Conservation (phyloP, 805 yeast species). For the Ogataea henricii region DNA sequence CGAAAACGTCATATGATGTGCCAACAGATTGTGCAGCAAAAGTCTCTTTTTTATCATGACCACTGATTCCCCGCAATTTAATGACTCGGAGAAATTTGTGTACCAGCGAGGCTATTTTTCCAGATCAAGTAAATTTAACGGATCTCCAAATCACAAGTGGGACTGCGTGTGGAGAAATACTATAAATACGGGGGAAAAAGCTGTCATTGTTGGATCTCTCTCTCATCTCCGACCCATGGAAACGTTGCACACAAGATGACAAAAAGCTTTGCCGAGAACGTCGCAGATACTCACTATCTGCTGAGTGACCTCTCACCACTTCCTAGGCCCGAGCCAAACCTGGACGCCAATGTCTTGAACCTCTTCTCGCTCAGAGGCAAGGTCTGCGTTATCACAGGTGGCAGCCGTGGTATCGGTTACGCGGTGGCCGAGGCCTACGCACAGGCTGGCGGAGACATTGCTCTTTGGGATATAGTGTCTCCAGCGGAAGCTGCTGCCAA, state of each 20-base stretch:
- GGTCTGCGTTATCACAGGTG: constrained; percentile 46
- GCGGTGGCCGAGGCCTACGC: constrained; percentile 45
- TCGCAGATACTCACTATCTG: constrained; percentile 23
- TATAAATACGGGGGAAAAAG: neutral
- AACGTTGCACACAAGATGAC: constrained; percentile 16
- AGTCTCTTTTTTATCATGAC: constrained; percentile 4
- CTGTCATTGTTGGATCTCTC: neutral
- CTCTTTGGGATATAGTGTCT: constrained; percentile 42
- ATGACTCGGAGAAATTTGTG: neutral
- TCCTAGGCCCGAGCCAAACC: constrained; percentile 56
- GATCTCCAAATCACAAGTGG: neutral
- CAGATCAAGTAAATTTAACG: neutral
- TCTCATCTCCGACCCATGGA: too few relatives aligned
- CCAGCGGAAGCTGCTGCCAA: constrained; percentile 37
- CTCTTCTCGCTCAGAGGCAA: constrained; percentile 45
- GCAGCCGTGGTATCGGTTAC: constrained; percentile 43
- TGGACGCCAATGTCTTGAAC: constrained; percentile 49
- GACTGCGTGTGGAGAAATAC: neutral
- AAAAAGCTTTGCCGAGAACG: constrained; percentile 20
- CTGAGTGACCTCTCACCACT: constrained; percentile 29
- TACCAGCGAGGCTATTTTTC: constrained; percentile 2
- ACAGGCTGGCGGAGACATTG: constrained; percentile 46
- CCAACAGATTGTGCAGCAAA: neutral
- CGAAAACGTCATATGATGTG: neutral
- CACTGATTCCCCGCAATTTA: constrained; percentile 6